phyloP scores from a whole-genome alignment of 257 asterid species.

The Solanum tacnaense region DNA sequence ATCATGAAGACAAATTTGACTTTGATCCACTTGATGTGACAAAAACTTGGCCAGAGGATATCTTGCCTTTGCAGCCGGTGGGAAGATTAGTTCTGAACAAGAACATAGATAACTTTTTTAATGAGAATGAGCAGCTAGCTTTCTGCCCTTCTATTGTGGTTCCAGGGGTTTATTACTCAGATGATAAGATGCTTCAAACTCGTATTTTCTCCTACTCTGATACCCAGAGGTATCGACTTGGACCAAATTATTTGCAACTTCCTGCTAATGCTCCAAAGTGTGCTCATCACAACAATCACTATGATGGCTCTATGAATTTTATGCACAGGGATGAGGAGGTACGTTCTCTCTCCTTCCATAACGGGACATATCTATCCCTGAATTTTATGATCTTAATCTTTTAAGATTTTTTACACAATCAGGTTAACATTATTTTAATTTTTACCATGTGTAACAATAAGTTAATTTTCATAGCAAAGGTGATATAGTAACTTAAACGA shows the following conservation, averaged over 20 bases:
- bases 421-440: background rate
- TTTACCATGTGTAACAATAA: background rate
- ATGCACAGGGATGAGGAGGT: constrained; percentile 35
- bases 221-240: constrained; percentile 30
- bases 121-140: constrained; percentile 31
- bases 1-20: constrained; percentile 15
- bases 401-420: background rate
- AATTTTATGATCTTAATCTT: background rate
- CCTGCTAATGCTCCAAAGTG: constrained; percentile 28
- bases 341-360: background rate
- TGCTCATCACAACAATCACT: constrained; percentile 29
- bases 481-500: background rate
- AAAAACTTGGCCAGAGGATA: constrained; percentile 30
- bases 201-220: constrained; percentile 28
- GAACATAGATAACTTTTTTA: constrained; percentile 26
- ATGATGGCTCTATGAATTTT: constrained; percentile 31
- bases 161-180: constrained; percentile 22
- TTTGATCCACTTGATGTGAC: constrained; percentile 35
- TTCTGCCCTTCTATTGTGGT: constrained; percentile 27
- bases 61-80: constrained; percentile 29
- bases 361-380: background rate
- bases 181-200: constrained; percentile 26
- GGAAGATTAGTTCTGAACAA: constrained; percentile 27
- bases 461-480: background rate
- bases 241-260: constrained; percentile 29